Evolutionary conservation across 1,284 basidiomycete species (phyloP).

Genomic region (Puccinia triticina): DNA sequence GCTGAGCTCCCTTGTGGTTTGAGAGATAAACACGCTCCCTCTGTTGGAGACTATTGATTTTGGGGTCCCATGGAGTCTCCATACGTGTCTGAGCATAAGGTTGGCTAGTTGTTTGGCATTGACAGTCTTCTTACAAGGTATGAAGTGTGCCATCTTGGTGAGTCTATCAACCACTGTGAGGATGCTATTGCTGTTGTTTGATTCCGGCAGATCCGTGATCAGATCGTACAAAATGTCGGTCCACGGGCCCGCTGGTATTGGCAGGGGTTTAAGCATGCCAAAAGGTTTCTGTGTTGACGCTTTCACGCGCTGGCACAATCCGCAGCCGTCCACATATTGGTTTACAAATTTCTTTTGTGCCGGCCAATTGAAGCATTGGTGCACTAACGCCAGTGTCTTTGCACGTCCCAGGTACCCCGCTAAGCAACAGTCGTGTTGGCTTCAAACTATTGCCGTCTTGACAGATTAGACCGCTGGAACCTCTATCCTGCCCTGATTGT

Average conservation of each 20-base stretch:
- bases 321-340: no score
- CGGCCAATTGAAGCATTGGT: no score
- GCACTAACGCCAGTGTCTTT: background rate
- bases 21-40: conserved; percentile 23
- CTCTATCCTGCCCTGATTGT: conserved; percentile 56
- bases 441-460: conserved; percentile 61
- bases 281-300: no score
- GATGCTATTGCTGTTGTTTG: background rate
- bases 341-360: no score
- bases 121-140: background rate
- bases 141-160: conserved; percentile 18
- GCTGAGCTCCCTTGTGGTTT: background rate
- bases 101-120: background rate
- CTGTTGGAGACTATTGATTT: conserved; percentile 21
- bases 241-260: no score
- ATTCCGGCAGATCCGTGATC: background rate
- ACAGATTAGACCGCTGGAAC: conserved; percentile 58
- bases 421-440: conserved; percentile 59
- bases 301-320: no score
- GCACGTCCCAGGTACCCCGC: background rate
- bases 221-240: no score
- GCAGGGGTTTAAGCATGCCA: no score
- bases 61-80: conserved; percentile 20
- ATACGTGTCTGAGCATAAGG: background rate
- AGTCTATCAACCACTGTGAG: conserved; percentile 1